Evolutionary conservation across 441 rosid species (phyloP).

Genomic region (Isatis lusitanica): DNA sequence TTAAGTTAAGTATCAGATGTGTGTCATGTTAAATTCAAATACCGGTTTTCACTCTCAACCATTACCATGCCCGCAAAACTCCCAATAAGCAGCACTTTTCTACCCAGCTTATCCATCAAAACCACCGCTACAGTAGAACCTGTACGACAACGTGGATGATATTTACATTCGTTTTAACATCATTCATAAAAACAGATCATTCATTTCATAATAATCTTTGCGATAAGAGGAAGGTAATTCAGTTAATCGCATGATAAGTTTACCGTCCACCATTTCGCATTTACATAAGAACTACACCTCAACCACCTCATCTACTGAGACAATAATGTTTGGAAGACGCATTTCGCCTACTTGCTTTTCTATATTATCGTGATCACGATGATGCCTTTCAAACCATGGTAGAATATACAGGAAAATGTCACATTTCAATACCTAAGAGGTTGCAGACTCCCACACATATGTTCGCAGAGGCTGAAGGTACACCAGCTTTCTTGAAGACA

Average conservation of each 20-base stretch:
- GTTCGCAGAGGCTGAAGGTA: slow-evolving; percentile 71
- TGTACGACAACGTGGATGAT: slow-evolving; percentile 31
- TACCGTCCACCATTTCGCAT: neutral
- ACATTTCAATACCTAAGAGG: slow-evolving; percentile 51
- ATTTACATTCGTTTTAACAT: neutral
- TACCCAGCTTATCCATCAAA: slow-evolving; percentile 77
- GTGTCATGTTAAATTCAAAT: neutral
- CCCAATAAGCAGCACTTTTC: slow-evolving; percentile 65
- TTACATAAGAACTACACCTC: neutral
- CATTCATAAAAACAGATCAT: neutral
- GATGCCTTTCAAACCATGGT: slow-evolving; percentile 1
- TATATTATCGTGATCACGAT: neutral
- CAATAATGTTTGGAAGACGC: slow-evolving; percentile 1
- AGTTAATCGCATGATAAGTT: neutral
- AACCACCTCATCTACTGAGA: slow-evolving; percentile 13
- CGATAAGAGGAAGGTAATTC: neutral
- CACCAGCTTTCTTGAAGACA: slow-evolving; percentile 70
- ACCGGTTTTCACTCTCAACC: slow-evolving; percentile 14
- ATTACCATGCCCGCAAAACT: slow-evolving; percentile 73
- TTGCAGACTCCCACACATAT: slow-evolving; percentile 65
- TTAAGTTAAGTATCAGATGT: neutral
- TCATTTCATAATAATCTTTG: slow-evolving; percentile 5
- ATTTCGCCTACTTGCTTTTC: neutral
- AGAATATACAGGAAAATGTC: slow-evolving; percentile 16
- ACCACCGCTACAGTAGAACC: slow-evolving; percentile 61